Base-by-base conservation (phyloP, 257 asterid genomes). In the Paulownia fortunei region DNA sequence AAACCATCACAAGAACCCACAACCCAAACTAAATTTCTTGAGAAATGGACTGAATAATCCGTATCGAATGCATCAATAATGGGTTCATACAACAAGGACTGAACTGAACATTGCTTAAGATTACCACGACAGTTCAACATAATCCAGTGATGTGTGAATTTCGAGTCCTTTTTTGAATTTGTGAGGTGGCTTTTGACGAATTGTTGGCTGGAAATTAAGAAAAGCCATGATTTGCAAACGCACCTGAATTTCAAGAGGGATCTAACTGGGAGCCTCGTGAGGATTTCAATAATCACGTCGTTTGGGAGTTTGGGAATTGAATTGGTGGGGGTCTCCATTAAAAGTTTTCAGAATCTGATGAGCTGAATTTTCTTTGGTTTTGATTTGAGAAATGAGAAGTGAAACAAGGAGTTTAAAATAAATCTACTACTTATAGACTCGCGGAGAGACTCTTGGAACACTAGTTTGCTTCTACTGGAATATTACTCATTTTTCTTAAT, bases 1-100 rank as follows among this genome's bases (percentile, higher is more conserved):
- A 89, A 67, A 8, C 95, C 97, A 77, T 91, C 85, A 62, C 86
- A 86, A 59, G 91, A 86, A 41, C 94, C 94, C 83, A 83, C 79
- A 9, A 82, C 65, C 79, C 83, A 51, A 1, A 37, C 67, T 15
- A 18, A 24, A 13, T 56, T 24, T 23, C 8, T 13, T 5, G 80
- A 59, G 2, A 0, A 0, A 59, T 46, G 46, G 44, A 66, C 13
- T 0, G 88, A 60, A 68, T 63, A 82, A 63, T 47, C 65, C 18
- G 67, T 1, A 8, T 69, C 69, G 12, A 39, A 62, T 1, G 78
- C 80, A 52, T 59, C 77, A 32, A 73, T 19, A 10, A 46, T 3
- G 24, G 90, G 72, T 23, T 85, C 89, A 12, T 34, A 13, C 24
- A 85, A 41, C 51, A 88, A 0, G 23, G 97, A 87, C 23, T 65